Evolutionary conservation across 108 stramenopile genomes (phyloP), one percentile per base, ranked within the genome.

Genomic region (Chaetoceros tenuissimus): DNA sequence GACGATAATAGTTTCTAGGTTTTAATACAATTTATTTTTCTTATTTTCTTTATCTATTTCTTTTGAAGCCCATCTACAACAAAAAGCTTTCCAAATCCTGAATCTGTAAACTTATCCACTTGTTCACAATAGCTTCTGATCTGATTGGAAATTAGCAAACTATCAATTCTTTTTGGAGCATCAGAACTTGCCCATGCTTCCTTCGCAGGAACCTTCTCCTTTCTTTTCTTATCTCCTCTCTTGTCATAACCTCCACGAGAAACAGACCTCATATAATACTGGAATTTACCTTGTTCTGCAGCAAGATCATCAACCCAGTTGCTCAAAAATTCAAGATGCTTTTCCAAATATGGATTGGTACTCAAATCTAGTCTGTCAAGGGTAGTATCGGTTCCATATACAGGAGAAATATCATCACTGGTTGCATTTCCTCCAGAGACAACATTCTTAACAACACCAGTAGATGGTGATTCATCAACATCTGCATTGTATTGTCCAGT

Each of bases 241-340:
- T 69, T 76, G 18, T 63, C 49, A 45, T 46, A 51, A 45, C 71
- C 62, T 30, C 67, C 69, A 7, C 73, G 63, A 26, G 79, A 69
- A 17, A 89, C 47, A 31, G 75, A 73, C 34, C 89, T 70, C 43
- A 84, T 77, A 62, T 83, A 90, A 62, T 80, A 79, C 71, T 88
- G 88, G 57, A 88, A 88, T 69, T 90, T 92, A 53, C 74, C 66
- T 64, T 96, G 94, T 64, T 96, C 92, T 18, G 71, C 77, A 3
- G 93, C 78, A 51, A 98, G 68, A 53, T 98, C 96, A 67, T 98
- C 96, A 21, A 97, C 94, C 94, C 94, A 95, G 44, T 76, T 81
- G 63, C 88, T 85, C 50, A 97, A 61, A 68, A 88, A 92, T 74
- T 97, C 94, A 49, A 99, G 72, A 62, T 98, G 89, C 62, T 95